Percentiles rank a stretch among this genome's conserved stretches.
Conservation (phyloP, 2,329 filamentous ascomycete species). For the Calonectria pseudoreteaudii region DNA sequence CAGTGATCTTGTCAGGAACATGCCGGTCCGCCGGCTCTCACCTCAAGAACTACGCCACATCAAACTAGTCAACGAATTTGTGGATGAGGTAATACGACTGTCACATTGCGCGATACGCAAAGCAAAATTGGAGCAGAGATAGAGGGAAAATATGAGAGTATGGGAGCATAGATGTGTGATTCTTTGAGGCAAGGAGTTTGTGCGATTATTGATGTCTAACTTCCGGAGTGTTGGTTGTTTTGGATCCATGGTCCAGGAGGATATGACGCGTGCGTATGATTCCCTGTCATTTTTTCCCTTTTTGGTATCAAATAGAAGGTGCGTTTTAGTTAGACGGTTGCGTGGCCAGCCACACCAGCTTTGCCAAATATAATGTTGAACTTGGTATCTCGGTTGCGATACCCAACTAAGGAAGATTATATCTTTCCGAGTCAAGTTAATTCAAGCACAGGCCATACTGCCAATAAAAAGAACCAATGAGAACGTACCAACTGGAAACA, state of each 20-base stretch:
- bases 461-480: background rate
- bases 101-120: constrained; percentile 55
- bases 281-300: background rate
- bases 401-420: background rate
- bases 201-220: background rate
- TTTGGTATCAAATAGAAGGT: background rate
- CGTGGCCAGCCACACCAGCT: background rate
- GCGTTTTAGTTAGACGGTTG: background rate
- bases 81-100: constrained; percentile 55
- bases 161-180: background rate
- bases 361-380: background rate
- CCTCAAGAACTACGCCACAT: constrained; percentile 54
- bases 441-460: background rate
- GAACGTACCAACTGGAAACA: background rate
- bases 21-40: constrained; percentile 43
- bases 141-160: background rate
- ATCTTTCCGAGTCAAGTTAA: background rate
- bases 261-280: background rate
- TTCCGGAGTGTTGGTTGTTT: background rate
- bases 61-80: constrained; percentile 55
- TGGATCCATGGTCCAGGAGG: background rate
- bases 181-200: background rate
- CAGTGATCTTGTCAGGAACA: constrained; percentile 55
- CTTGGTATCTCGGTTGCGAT: background rate
- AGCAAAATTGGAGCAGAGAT: constrained; percentile 12